These are phyloP conservation scores for Cyamopsis tetragonoloba DNA, from an alignment of 306 rosid genomes.

Conservation along the genomic window DNA sequence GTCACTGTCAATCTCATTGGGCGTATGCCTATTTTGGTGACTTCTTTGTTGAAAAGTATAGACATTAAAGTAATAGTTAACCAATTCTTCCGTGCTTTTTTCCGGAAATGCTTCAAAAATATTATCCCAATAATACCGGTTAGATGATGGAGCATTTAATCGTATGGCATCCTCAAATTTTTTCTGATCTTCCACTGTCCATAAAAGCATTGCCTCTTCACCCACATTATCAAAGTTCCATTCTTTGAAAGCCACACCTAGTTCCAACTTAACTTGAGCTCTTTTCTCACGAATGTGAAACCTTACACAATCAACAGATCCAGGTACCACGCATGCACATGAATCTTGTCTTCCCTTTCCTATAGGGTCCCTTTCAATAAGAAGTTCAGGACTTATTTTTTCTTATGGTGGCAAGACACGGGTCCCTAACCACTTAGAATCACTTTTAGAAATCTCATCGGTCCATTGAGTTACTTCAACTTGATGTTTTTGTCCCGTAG, in stretches of 20 bases:
- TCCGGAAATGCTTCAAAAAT: slow-evolving; percentile 42
- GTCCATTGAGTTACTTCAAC: slow-evolving; percentile 68
- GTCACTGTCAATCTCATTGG: slow-evolving; percentile 58
- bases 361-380: slow-evolving; percentile 68
- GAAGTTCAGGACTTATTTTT: slow-evolving; percentile 29
- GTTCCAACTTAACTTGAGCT: slow-evolving; percentile 51
- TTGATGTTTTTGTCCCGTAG: slow-evolving; percentile 49
- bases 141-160: slow-evolving; percentile 39
- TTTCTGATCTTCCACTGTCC: slow-evolving; percentile 63
- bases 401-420: slow-evolving; percentile 61
- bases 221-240: slow-evolving; percentile 65
- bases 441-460: slow-evolving; percentile 44
- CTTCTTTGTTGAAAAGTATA: slow-evolving; percentile 67
- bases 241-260: slow-evolving; percentile 54
- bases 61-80: slow-evolving; percentile 89
- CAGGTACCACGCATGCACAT: slow-evolving; percentile 59
- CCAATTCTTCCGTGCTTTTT: slow-evolving; percentile 62
- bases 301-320: slow-evolving; percentile 60
- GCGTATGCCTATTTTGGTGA: slow-evolving; percentile 72
- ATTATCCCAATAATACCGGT: slow-evolving; percentile 48
- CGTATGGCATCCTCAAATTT: slow-evolving; percentile 45
- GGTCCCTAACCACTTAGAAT: slow-evolving; percentile 73
- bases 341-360: slow-evolving; percentile 82
- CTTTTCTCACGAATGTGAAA: slow-evolving; percentile 72
- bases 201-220: slow-evolving; percentile 50